phyloP scores from a whole-genome alignment of 371 early-diverging fungal species.

The Mucor velutinosus region DNA sequence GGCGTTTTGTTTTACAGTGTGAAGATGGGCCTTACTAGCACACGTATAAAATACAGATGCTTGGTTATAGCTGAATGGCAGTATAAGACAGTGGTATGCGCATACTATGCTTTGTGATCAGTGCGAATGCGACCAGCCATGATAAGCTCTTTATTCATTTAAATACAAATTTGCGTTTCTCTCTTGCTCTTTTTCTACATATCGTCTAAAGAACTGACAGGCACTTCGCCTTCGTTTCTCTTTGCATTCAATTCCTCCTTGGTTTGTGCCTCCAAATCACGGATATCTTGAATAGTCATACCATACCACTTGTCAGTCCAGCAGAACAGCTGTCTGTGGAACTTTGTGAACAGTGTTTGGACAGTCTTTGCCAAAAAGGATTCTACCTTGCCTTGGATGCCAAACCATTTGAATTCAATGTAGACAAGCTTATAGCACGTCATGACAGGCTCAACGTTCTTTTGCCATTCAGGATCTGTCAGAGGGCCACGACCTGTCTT shows the following conservation, averaged over 20 bases:
- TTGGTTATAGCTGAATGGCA: no score
- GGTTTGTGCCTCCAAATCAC: conserved; percentile 63
- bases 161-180: neutral
- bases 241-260: conserved; percentile 56
- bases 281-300: conserved; percentile 50
- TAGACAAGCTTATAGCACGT: conserved; percentile 77
- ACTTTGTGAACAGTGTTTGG: conserved; percentile 31
- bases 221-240: conserved; percentile 23
- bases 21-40: no score
- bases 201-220: neutral
- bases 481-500: conserved; percentile 77
- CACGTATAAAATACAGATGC: no score
- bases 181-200: neutral
- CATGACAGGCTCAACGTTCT: conserved; percentile 70
- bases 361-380: conserved; percentile 48
- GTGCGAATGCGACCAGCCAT: no score
- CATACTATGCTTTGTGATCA: neutral
- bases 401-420: conserved; percentile 74
- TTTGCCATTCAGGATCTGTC: conserved; percentile 31
- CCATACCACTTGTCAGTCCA: conserved; percentile 74
- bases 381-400: conserved; percentile 64
- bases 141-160: neutral
- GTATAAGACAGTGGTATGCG: no score
- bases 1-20: no score
- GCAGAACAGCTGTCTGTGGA: conserved; percentile 64